Percentiles rank a stretch among this genome's conserved stretches.
Conservation (phyloP, 2,329 filamentous ascomycete genomes). For the Phialophora expanda region DNA sequence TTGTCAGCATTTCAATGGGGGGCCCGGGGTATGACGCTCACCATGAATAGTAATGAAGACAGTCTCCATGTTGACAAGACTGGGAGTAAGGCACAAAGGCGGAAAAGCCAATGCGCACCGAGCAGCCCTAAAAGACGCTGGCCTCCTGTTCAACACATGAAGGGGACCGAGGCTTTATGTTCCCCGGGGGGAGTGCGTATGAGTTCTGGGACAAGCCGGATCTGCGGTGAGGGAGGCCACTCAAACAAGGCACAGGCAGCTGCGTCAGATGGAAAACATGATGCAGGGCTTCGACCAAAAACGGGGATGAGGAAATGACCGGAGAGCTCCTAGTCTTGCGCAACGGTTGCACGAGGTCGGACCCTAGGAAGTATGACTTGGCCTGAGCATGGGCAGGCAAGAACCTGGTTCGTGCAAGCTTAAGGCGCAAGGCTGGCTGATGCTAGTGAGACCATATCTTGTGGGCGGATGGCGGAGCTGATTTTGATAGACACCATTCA, state of each 20-base stretch:
- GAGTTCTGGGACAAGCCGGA: not conserved
- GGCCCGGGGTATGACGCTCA: slow-evolving; percentile 52
- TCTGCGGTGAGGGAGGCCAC: not conserved
- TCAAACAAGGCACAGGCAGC: not conserved
- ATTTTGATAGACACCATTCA: not conserved
- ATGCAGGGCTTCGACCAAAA: not conserved
- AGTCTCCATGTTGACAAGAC: slow-evolving; percentile 66
- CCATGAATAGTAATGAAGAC: slow-evolving; percentile 93
- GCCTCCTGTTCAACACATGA: slow-evolving; percentile 23
- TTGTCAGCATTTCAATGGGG: slow-evolving; percentile 32
- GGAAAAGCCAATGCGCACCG: slow-evolving; percentile 29
- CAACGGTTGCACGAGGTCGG: slow-evolving; percentile 8
- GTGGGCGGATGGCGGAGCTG: not conserved
- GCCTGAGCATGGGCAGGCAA: slow-evolving; percentile 9
- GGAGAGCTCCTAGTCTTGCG: slow-evolving; percentile 1
- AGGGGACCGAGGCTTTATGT: slow-evolving; percentile 18
- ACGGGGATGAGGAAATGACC: slow-evolving; percentile 1
- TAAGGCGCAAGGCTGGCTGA: slow-evolving; percentile 17
- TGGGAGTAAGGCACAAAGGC: slow-evolving; percentile 22
- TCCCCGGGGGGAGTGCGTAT: not conserved
- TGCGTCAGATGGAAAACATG: not conserved
- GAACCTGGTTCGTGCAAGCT: not conserved
- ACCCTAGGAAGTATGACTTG: slow-evolving; percentile 5
- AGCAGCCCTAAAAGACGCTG: slow-evolving; percentile 40
- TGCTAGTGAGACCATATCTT: slow-evolving; percentile 2